Evolutionary conservation across 352 stramenopile species (phyloP).

Genomic region (Phytopythium litorale): DNA sequence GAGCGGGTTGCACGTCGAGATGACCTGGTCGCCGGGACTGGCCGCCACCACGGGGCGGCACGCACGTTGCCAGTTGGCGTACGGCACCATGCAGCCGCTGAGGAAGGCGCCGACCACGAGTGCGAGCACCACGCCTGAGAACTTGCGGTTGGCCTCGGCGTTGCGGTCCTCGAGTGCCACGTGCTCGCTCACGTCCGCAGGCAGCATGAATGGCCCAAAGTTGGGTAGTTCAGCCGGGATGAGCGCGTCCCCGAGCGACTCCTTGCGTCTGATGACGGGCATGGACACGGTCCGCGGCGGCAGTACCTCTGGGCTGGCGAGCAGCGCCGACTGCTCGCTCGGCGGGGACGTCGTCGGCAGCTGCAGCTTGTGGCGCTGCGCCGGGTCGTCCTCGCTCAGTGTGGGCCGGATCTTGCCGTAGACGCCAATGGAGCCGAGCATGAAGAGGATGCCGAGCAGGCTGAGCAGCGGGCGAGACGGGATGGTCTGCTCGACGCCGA

Average conservation of each 20-base stretch:
- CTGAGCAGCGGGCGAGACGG: conserved; percentile 50
- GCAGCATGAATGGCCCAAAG: conserved; percentile 78
- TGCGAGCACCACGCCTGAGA: conserved; percentile 58
- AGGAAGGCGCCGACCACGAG: conserved; percentile 67
- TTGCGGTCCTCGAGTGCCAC: conserved; percentile 40
- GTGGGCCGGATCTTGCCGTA: conserved; percentile 78
- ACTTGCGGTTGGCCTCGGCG: conserved; percentile 54
- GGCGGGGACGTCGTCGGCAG: conserved; percentile 8
- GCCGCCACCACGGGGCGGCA: conserved; percentile 35
- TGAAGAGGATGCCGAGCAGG: conserved; percentile 67
- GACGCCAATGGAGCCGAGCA: conserved; percentile 74
- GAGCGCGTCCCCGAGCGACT: conserved; percentile 53
- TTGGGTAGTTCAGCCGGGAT: conserved; percentile 77
- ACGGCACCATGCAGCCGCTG: conserved; percentile 74
- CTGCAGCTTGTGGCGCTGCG: conserved; percentile 17
- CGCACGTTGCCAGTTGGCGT: conserved; percentile 65
- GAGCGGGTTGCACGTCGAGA: conserved; percentile 71
- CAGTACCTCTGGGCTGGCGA: conserved; percentile 2
- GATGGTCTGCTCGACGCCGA: conserved; percentile 62
- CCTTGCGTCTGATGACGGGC: conserved; percentile 11
- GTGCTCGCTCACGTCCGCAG: conserved; percentile 55
- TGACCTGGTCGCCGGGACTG: conserved; percentile 17
- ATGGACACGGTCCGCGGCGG: conserved; percentile 10
- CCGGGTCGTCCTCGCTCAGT: conserved; percentile 23
- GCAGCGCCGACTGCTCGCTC: conserved; percentile 34